Base-by-base conservation (phyloP, 2,329 filamentous ascomycete species). In the Moelleriella libera region DNA sequence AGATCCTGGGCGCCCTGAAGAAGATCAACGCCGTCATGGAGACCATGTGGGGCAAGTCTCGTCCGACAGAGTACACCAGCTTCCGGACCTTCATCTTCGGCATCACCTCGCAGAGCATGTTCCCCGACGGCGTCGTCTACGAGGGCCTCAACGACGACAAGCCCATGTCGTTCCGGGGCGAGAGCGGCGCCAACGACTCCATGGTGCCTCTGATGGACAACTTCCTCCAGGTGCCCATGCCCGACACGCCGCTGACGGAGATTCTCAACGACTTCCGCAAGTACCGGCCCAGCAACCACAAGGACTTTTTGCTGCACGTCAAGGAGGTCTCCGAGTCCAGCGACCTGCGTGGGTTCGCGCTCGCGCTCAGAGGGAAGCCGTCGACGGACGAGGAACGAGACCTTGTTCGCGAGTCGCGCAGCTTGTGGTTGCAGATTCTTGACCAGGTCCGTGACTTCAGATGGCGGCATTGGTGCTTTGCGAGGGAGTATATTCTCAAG, bases 81-180 rank as follows among this genome's bases (percentile, higher is more conserved):
- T 96, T 95, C 77, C 84, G 89, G 41, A 94, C 90, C 9, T 96
- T 96, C 71, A 96, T 96, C 68, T 95, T 95, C 60, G 90, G 90
- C 56, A 95, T 96, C 65, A 94, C 88, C 1, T 84, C 79, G 44
- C 89, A 96, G 66, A 83, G 80, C 58, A 95, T 96, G 88, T 96
- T 96, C 65, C 89, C 89, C 7, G 72, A 89, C 52, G 90, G 90
- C 7, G 90, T 96, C 6, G 67, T 94, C 44, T 96, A 96, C 63
- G 84, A 94, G 62, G 88, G 88, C 7, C 77, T 90, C 51, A 82
- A 82, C 53, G 79, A 83, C 50, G 64, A 66, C 50, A 62, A 85
- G 60, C 83, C 85, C 4, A 68, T 88, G 62, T 82, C 76, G 48
- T 96, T 96, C 76, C 82, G 90, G 32, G 90, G 90, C 55, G 90